These are phyloP conservation scores for Alternaria longipes DNA, from an alignment of 2,329 filamentous ascomycete genomes.

Conservation along the genomic window DNA sequence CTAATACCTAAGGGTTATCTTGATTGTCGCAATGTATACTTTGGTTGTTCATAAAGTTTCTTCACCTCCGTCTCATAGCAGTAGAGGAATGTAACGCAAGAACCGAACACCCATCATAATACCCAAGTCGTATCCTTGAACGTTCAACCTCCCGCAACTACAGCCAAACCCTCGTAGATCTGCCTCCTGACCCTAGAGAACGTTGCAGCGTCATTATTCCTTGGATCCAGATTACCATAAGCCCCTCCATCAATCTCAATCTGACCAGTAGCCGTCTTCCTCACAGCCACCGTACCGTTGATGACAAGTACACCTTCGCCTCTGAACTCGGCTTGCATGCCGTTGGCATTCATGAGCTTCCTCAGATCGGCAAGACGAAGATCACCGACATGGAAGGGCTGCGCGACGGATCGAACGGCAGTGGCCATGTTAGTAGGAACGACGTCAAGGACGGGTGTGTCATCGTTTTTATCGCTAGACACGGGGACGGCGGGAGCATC, in stretches of 20 bases:
- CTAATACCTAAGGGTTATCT: no score
- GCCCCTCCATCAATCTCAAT: constrained; percentile 79
- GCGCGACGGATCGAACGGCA: constrained; percentile 77
- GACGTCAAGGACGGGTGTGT: constrained; percentile 65
- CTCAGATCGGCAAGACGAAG: constrained; percentile 87
- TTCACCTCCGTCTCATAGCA: no score
- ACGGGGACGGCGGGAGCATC: constrained; percentile 53
- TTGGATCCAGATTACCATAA: constrained; percentile 48
- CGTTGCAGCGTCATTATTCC: constrained; percentile 65
- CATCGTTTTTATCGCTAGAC: constrained; percentile 59
- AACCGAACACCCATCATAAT: neutral
- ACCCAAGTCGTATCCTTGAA: fast-evolving
- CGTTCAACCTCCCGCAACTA: constrained; percentile 71
- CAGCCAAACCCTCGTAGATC: constrained; percentile 93
- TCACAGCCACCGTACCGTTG: constrained; percentile 85
- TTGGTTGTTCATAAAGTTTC: no score
- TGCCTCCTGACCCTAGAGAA: constrained; percentile 89
- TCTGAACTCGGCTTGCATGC: constrained; percentile 89
- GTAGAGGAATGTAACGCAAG: no score
- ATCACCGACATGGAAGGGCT: constrained; percentile 94
- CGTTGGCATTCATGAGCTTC: constrained; percentile 78
- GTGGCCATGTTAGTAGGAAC: constrained; percentile 70
- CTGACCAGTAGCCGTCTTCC: constrained; percentile 85
- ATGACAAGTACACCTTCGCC: constrained; percentile 92
- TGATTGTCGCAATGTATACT: no score